These are phyloP conservation scores for Aureobasidium sp. DNA, from an alignment of 2,329 filamentous ascomycete genomes.

Conservation along the genomic window DNA sequence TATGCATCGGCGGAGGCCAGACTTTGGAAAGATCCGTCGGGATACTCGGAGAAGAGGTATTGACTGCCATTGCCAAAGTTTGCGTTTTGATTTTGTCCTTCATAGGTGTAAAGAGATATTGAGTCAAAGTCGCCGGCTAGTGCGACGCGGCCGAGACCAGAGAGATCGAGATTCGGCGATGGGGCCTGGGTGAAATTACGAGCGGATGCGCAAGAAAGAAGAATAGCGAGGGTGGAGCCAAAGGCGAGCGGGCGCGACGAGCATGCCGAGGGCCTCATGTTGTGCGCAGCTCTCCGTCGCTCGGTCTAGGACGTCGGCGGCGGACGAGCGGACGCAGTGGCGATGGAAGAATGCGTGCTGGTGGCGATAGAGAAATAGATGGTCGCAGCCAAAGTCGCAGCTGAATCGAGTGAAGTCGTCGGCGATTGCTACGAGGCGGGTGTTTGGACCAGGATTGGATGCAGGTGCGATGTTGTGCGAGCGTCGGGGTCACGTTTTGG, in stretches of 20 bases:
- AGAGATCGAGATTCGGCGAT: conserved; percentile 68
- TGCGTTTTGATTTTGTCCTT: conserved; percentile 65
- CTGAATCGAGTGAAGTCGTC: not conserved
- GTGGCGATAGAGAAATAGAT: not conserved
- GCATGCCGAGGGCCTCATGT: conserved; percentile 15
- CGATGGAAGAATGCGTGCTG: not conserved
- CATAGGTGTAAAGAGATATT: conserved; percentile 81
- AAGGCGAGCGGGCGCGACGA: conserved; percentile 17
- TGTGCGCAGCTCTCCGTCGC: conserved; percentile 16
- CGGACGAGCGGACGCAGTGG: conserved; percentile 4
- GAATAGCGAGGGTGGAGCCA: conserved; percentile 13
- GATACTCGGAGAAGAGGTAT: conserved; percentile 71
- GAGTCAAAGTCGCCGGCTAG: conserved; percentile 85
- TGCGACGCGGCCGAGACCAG: conserved; percentile 71
- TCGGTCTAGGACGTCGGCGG: not conserved
- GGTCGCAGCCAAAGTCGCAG: not conserved
- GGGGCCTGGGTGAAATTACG: conserved; percentile 52
- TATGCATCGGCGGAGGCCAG: conserved; percentile 67
- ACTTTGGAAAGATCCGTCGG: conserved; percentile 74
- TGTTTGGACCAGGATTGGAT: not conserved
- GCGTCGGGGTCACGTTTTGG: conserved; percentile 8
- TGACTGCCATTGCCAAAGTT: conserved; percentile 70
- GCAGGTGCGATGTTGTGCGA: not conserved
- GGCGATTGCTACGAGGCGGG: not conserved
- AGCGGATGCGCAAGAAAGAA: conserved; percentile 1